phyloP scores from a whole-genome alignment of 306 rosid species.

The Begonia masoniana region DNA sequence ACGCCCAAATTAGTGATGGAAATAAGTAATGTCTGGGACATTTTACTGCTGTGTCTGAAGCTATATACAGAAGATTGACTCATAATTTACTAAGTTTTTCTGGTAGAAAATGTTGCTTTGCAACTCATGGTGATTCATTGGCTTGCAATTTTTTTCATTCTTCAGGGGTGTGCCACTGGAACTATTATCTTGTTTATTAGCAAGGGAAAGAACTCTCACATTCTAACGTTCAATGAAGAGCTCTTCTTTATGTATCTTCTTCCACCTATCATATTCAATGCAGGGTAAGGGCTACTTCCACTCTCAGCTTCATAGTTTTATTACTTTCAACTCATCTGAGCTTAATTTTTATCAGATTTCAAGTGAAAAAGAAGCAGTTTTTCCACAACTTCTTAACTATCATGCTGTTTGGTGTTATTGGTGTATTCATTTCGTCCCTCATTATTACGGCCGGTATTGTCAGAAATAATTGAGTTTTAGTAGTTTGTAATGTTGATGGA shows the following conservation, averaged over 20 bases:
- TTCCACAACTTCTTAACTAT: conserved; percentile 80
- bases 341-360: conserved; percentile 42
- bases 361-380: conserved; percentile 92
- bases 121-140: no score
- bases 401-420: conserved; percentile 75
- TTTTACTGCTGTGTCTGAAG: no score
- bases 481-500: not conserved
- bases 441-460: conserved; percentile 49
- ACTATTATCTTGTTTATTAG: conserved; percentile 35
- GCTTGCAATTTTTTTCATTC: not conserved
- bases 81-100: no score
- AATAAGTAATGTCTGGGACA: no score
- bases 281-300: conserved; percentile 42
- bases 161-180: conserved; percentile 64
- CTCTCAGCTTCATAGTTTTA: conserved; percentile 3
- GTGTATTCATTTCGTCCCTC: conserved; percentile 61
- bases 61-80: no score
- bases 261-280: conserved; percentile 95
- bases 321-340: conserved; percentile 2
- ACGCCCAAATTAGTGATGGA: no score
- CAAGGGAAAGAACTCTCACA: conserved; percentile 69
- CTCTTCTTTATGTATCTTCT: conserved; percentile 89
- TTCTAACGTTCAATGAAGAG: conserved; percentile 63
- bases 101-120: no score
- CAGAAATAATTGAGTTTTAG: not conserved